These are phyloP conservation scores for Rhizopogon vesiculosus DNA, from an alignment of 768 basidiomycete genomes.

Conservation along the genomic window DNA sequence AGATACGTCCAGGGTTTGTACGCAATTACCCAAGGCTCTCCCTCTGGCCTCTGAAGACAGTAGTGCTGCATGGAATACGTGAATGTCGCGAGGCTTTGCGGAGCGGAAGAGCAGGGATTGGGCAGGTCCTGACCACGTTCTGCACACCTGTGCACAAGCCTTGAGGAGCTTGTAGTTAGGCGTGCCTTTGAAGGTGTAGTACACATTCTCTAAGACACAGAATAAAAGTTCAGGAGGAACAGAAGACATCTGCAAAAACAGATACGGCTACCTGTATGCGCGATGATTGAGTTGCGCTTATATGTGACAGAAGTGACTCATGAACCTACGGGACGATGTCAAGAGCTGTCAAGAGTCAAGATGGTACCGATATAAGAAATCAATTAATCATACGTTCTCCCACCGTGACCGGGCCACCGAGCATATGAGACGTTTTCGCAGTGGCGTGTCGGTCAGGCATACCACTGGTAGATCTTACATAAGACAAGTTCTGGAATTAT, in stretches of 20 bases:
- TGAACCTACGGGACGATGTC: too few species aligned
- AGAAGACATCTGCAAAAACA: slow-evolving; percentile 5
- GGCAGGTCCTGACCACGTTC: slow-evolving; percentile 23
- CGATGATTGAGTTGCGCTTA: too few species aligned
- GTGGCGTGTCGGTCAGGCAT: too few species aligned
- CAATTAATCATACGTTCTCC: too few species aligned
- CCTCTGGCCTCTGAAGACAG: slow-evolving; percentile 9
- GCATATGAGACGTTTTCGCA: too few species aligned
- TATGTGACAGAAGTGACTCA: too few species aligned
- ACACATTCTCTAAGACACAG: slow-evolving; percentile 17
- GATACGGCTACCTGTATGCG: too few species aligned
- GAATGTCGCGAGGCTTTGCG: not conserved
- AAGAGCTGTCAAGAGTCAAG: too few species aligned
- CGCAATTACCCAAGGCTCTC: slow-evolving; percentile 10
- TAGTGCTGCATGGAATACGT: slow-evolving; percentile 13
- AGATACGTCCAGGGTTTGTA: slow-evolving; percentile 19
- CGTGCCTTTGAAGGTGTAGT: slow-evolving; percentile 12
- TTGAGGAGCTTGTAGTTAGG: slow-evolving; percentile 18
- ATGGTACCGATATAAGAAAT: too few species aligned
- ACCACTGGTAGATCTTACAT: too few species aligned
- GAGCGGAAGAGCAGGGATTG: slow-evolving; percentile 25
- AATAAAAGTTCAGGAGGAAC: slow-evolving; percentile 19
- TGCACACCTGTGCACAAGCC: slow-evolving; percentile 22
- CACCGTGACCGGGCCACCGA: too few species aligned
- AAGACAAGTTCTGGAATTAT: too few species aligned